Base-by-base conservation (phyloP, 2,329 filamentous ascomycete species). In the Penicillium sp. region DNA sequence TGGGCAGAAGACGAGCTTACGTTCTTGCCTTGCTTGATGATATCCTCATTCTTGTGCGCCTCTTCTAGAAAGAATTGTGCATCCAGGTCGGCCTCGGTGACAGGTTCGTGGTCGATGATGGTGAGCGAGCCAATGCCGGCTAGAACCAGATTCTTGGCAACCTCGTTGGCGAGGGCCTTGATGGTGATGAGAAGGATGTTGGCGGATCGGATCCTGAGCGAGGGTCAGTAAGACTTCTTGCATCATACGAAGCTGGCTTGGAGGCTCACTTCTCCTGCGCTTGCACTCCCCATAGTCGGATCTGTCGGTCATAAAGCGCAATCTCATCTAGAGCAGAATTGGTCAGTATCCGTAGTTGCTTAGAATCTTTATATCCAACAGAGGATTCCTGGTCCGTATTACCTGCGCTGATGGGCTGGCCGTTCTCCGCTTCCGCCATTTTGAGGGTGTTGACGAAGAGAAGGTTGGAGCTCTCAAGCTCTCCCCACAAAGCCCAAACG, bases 111-210 rank as follows among this genome's bases (percentile, higher is more conserved):
- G 77, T 99, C 95, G 59, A 95, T 82, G 56, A 99, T 87, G 16
- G 94, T 98, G 61, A 99, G 83, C 35, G 92, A 94, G 58, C 90
- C 90, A 69, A 99, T 90, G 60, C 95, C 95, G 22, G 95, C 93
- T 2, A 99, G 86, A 18, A 97, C 94, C 22, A 99, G 87, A 73
- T 98, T 99, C 81, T 99, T 99, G 63, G 95, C 93, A 55, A 98
- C 89, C 78, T 99, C 95, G 73, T 94, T 96, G 58, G 90, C 92
- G 16, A 99, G 85, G 0, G 90, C 92, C 71, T 90, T 91, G 75
- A 96, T 87, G 33, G 88, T 92, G 66, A 99, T 89, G 62, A 99
- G 86, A 47, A 98, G 87, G 67, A 99, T 89, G 70, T 92, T 92
- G 59, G 95, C 92, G 59, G 85, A 90, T 68, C 94, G 91, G 58